A percentile compares a stretch with the other conserved stretches of the same genome.
phyloP scores from a whole-genome alignment of 2,329 filamentous ascomycete genomes.

The Proliferodiscus dingleyae region DNA sequence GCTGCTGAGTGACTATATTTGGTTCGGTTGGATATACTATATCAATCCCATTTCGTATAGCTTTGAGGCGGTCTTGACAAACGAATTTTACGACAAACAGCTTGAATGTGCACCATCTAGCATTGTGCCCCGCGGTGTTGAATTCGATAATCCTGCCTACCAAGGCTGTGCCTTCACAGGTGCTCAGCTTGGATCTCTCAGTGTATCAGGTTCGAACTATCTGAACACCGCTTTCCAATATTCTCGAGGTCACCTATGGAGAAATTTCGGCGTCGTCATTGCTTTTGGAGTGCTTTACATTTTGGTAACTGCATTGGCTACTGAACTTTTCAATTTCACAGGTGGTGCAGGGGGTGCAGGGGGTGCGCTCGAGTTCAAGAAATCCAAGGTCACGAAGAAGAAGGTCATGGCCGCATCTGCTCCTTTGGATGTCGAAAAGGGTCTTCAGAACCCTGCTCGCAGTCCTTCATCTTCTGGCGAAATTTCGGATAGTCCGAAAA shows the following conservation, averaged over 20 bases:
- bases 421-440: conserved; percentile 51
- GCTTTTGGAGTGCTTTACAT: conserved; percentile 74
- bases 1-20: conserved; percentile 54
- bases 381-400: conserved; percentile 55
- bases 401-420: conserved; percentile 40
- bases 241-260: conserved; percentile 54
- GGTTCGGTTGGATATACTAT: conserved; percentile 57
- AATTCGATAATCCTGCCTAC: conserved; percentile 44
- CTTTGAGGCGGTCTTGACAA: conserved; percentile 59
- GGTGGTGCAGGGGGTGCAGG: conserved; percentile 58
- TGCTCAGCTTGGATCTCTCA: conserved; percentile 44
- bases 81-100: conserved; percentile 53
- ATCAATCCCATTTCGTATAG: conserved; percentile 47
- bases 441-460: conserved; percentile 23
- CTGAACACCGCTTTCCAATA: conserved; percentile 52
- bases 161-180: conserved; percentile 61
- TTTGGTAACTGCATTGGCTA: conserved; percentile 62
- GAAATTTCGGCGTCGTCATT: conserved; percentile 64
- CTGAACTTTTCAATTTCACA: conserved; percentile 62
- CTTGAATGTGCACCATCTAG: conserved; percentile 54
- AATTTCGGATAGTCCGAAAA: conserved; percentile 13
- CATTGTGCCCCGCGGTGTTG: conserved; percentile 55
- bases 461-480: conserved; percentile 31
- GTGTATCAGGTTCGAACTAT: conserved; percentile 51
- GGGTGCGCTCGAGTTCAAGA: conserved; percentile 69